Percentiles rank a stretch among this genome's conserved stretches.
These are phyloP conservation scores for Epichloe coenophiala DNA, from an alignment of 2,329 filamentous ascomycete species.

Conservation along the genomic window DNA sequence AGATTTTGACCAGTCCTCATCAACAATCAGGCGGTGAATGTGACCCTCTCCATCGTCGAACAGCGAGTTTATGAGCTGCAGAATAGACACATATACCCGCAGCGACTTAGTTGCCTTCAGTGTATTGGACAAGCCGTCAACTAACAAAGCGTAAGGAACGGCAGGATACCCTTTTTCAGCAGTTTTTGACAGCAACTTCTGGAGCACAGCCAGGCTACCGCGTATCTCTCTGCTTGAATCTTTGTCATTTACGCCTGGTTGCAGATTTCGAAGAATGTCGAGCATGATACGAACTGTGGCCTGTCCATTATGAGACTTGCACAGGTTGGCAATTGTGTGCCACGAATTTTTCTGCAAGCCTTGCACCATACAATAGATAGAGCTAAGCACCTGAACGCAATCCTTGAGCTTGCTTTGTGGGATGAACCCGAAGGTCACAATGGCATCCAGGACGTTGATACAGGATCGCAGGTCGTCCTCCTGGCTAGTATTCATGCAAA, in stretches of 20 bases:
- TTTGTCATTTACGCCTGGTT: slow-evolving; percentile 32
- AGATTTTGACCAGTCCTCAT: slow-evolving; percentile 53
- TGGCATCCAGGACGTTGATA: slow-evolving; percentile 53
- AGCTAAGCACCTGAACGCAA: slow-evolving; percentile 58
- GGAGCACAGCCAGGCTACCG: slow-evolving; percentile 48
- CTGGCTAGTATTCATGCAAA: slow-evolving; percentile 54
- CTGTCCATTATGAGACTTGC: slow-evolving; percentile 61
- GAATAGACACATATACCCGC: slow-evolving; percentile 31
- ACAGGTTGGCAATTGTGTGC: slow-evolving; percentile 57
- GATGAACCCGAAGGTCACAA: slow-evolving; percentile 60
- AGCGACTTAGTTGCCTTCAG: slow-evolving; percentile 29
- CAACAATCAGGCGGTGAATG: slow-evolving; percentile 42
- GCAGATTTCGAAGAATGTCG: slow-evolving; percentile 41
- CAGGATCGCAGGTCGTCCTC: slow-evolving; percentile 53
- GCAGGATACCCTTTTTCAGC: slow-evolving; percentile 45
- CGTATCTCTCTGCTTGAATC: slow-evolving; percentile 43
- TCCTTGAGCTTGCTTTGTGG: slow-evolving; percentile 47
- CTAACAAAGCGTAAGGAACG: slow-evolving; percentile 44
- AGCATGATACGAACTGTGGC: slow-evolving; percentile 53
- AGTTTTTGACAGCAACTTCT: slow-evolving; percentile 47
- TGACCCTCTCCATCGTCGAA: slow-evolving; percentile 38
- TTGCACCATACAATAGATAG: slow-evolving; percentile 54
- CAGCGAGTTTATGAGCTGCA: slow-evolving; percentile 41
- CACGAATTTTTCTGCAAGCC: slow-evolving; percentile 50
- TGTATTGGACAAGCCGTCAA: slow-evolving; percentile 42